Percentiles rank a stretch among this genome's conserved stretches.
phyloP scores from a whole-genome alignment of 805 yeast genomes.

The Tetrapisispora taiwanensis region DNA sequence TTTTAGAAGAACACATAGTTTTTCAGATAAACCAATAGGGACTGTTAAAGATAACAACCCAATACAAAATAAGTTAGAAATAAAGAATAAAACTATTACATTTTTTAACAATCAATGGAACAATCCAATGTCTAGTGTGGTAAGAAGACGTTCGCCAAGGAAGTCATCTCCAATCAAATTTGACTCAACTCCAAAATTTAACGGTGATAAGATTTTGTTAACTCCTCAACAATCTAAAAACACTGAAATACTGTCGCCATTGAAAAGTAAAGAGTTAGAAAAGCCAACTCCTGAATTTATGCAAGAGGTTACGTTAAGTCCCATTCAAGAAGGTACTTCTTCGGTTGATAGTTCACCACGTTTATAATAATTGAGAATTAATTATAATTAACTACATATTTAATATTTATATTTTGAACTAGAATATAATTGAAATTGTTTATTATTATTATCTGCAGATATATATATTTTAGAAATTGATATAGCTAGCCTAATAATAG shows the following conservation, averaged over 20 bases:
- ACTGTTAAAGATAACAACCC: slow-evolving; percentile 24
- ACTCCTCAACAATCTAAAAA: background rate
- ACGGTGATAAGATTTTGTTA: background rate
- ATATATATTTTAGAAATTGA: no score
- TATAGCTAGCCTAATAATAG: no score
- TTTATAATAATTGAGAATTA: background rate
- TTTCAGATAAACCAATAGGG: slow-evolving; percentile 21
- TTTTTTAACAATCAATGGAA: slow-evolving; percentile 23
- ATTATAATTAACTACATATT: background rate
- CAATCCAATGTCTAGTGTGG: background rate
- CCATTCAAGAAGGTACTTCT: slow-evolving; percentile 24
- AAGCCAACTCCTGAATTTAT: slow-evolving; percentile 20
- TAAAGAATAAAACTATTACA: slow-evolving; percentile 33
- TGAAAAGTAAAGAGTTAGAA: slow-evolving; percentile 6
- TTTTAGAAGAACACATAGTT: slow-evolving; percentile 27
- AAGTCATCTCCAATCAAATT: background rate
- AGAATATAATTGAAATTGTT: background rate
- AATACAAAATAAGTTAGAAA: slow-evolving; percentile 29
- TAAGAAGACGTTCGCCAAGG: slow-evolving; percentile 1
- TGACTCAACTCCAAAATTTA: background rate
- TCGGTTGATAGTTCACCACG: slow-evolving; percentile 26
- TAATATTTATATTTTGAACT: no score
- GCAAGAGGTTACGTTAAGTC: slow-evolving; percentile 8
- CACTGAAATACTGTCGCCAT: background rate
- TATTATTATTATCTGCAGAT: no score